Evolutionary conservation across 208 protist species (phyloP), one percentile per base, ranked within the genome.

Genomic region (Trypanosoma scelopori): DNA sequence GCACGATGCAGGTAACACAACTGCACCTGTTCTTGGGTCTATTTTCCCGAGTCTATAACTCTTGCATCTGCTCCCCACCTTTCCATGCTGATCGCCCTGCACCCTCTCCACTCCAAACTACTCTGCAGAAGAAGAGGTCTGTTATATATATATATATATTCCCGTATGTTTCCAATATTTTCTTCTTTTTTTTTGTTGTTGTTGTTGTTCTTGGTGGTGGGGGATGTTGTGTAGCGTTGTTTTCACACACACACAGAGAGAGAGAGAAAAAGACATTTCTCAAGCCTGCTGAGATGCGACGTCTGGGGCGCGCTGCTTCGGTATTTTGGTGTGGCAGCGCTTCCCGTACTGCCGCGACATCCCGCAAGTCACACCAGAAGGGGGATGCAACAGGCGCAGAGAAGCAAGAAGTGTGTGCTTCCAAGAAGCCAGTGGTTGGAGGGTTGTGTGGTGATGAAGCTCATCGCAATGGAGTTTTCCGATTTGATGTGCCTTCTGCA

Each of bases 21-120:
- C 27, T 32, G 18, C 42, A 22, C 45, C 64, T 15, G 64, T 69
- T 13, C 45, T 69, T n/a, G 64, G 55, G 7, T 62, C 64, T 22
- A 47, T 69, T 51, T 69, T 69, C 35, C 20, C 23, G 27, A 41
- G 20, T 56, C 64, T 41, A 37, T 60, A 6, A 28, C 51, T 28
- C 37, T 5, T 39, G 16, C 16, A 20, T 4, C 16, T 30, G 51
- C 28, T 28, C 18, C n/a, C n/a, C n/a, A n/a, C 20, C 4, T 47
- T 58, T 61, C 32, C 22, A 9, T 18, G 16, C 3, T 28, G 39
- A 47, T 25, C 16, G 5, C 28, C 28, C 28, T 37, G 9, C 9
- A 11, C 32, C 32, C 9, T 28, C 13, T 55, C 16, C 28, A 30
- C 27, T 55, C 28, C 3, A n/a, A 32, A 37, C 27, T 28, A 15